Base-by-base conservation (phyloP, 2,329 filamentous ascomycete genomes). In the Fusarium protoensiforme region DNA sequence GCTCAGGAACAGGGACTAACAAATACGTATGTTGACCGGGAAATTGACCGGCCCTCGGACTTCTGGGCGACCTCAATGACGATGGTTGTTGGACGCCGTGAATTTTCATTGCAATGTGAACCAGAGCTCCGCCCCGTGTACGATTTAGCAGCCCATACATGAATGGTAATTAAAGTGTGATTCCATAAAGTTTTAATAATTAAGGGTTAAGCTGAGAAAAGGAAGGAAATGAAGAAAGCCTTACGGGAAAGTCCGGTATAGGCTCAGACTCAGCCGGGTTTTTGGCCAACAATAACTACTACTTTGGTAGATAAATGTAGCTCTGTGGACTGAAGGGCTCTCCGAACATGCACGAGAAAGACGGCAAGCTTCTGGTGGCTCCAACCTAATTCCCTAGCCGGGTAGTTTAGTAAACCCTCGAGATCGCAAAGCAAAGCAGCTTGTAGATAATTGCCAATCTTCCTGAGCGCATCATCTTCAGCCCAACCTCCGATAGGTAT, bases 131-230 rank as follows among this genome's bases (percentile, higher is more conserved):
- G 39, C n/a, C 39, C 22, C 7, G 18, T 39, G 18, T n/a, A 39
- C 18, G 36, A 39, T 39, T 7, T 16, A n/a, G 36, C 36, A n/a
- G 36, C 18, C 36, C 18, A 39, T 39, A 18, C n/a, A 39, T 39
- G 36, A 39, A n/a, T n/a, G n/a, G 39, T n/a, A 43, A 43, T 43
- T 43, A 43, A 43, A 43, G n/a, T 43, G n/a, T 43, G 39, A 43
- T 43, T 43, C 39, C 10, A 43, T 43, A 9, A 43, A 43, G 39
- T 43, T 22, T n/a, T 22, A 22, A 43, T 4, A 22, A 43, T 43
- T 22, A 43, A 43, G 11, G 5, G n/a, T 43, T 18, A n/a, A 43
- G n/a, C 20, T 43, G 2, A 22, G n/a, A 22, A 10, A 22, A 43
- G 22, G 39, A 43, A 43, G 22, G 20, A 6, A 43, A 22, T 43